Percentiles rank a stretch among this genome's conserved stretches.
Conservation (phyloP, 805 yeast species). For the Wickerhamiella allomyrinae region DNA sequence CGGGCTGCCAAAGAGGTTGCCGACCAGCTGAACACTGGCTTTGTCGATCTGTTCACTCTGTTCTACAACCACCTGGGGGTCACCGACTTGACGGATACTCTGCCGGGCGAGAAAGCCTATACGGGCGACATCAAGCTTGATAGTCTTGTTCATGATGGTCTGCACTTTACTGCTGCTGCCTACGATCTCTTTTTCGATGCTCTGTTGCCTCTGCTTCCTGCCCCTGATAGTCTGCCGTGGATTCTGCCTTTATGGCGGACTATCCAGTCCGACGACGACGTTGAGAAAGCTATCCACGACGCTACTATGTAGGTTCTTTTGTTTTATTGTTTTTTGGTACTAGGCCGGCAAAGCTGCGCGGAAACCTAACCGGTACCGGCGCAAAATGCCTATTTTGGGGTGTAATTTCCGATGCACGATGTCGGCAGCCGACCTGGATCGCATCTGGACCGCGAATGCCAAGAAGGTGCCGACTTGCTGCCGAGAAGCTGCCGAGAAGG, state of each 20-base stretch:
- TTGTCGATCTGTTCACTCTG: constrained; percentile 38
- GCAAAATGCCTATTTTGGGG: too few species aligned
- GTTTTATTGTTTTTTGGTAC: too few species aligned
- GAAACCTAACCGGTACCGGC: too few species aligned
- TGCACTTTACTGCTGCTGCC: constrained; percentile 44
- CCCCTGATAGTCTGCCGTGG: neutral
- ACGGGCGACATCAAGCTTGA: constrained; percentile 4
- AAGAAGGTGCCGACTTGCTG: too few species aligned
- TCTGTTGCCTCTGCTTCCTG: neutral
- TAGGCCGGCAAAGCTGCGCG: too few species aligned
- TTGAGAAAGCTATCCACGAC: neutral
- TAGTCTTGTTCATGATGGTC: constrained; percentile 35
- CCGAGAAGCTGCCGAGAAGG: too few species aligned
- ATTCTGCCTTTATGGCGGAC: neutral
- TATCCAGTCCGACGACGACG: neutral
- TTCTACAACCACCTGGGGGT: constrained; percentile 31
- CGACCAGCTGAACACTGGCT: constrained; percentile 33
- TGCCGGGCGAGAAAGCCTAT: constrained; percentile 10
- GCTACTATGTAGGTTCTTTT: too few species aligned
- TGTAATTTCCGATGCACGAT: too few species aligned
- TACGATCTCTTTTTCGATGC: constrained; percentile 24
- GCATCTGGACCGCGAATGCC: too few species aligned
- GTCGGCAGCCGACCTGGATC: too few species aligned
- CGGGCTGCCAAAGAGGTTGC: constrained; percentile 37
- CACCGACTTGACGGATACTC: constrained; percentile 20